Evolutionary conservation across 331 rosid genomes (phyloP).

Genomic region (Rhamnella rubrinervis): DNA sequence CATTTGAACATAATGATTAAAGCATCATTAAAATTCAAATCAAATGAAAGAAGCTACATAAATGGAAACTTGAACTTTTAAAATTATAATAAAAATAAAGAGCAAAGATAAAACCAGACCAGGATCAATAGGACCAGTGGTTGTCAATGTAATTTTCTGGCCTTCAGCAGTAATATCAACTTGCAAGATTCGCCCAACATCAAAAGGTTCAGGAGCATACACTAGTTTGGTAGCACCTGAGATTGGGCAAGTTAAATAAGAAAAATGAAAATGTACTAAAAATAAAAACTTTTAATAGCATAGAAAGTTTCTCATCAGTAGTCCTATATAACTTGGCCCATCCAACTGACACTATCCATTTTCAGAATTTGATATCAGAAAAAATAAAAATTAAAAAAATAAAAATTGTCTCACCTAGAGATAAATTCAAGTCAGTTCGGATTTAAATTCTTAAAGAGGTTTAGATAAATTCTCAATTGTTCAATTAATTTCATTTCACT

Average conservation of each 20-base stretch:
- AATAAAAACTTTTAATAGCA: neutral
- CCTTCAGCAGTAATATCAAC: slow-evolving; percentile 50
- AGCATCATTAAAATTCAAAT: slow-evolving; percentile 13
- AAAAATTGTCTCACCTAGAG: no score
- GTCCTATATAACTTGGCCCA: no score
- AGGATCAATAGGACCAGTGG: slow-evolving; percentile 82
- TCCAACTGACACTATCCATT: no score
- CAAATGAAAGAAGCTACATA: neutral
- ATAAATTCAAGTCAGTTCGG: no score
- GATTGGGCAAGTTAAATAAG: slow-evolving; percentile 14
- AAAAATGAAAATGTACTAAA: slow-evolving; percentile 4
- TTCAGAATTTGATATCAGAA: no score
- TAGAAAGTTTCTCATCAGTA: no score
- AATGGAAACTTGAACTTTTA: neutral
- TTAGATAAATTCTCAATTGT: no score
- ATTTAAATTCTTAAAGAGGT: no score
- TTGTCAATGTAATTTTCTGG: slow-evolving; percentile 51
- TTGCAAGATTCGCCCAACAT: slow-evolving; percentile 75
- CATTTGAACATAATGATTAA: slow-evolving; percentile 1
- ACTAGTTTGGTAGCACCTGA: slow-evolving; percentile 82
- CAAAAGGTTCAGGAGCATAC: slow-evolving; percentile 88
- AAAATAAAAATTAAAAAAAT: no score
- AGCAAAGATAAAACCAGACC: slow-evolving; percentile 40
- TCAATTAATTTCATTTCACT: no score
- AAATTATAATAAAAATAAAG: neutral